Conservation (phyloP, 257 asterid species). For the Schizonepeta tenuifolia region DNA sequence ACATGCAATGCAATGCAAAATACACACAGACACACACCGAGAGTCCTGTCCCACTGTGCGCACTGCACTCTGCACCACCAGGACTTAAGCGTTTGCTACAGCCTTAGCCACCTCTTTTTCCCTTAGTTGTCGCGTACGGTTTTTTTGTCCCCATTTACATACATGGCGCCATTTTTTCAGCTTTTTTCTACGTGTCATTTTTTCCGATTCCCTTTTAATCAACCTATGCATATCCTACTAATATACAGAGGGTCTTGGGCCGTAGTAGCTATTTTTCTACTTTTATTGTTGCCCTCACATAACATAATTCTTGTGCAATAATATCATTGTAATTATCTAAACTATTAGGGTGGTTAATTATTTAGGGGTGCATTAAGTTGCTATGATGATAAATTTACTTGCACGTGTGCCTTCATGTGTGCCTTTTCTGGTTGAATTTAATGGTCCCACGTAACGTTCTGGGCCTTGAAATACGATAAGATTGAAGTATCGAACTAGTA, state of each 20-base stretch:
- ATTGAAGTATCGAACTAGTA: not conserved
- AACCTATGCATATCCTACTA: not conserved
- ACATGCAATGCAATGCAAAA: constrained; percentile 27
- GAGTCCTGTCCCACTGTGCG: constrained; percentile 43
- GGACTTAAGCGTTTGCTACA: constrained; percentile 26
- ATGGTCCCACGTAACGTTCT: constrained; percentile 16
- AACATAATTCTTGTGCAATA: constrained; percentile 18
- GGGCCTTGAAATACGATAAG: constrained; percentile 19
- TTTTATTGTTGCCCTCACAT: constrained; percentile 1
- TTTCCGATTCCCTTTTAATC: not conserved
- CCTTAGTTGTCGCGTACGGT: constrained; percentile 50
- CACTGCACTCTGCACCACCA: constrained; percentile 41
- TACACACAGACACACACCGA: constrained; percentile 32
- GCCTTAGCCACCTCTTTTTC: constrained; percentile 40
- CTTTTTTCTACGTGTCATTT: constrained; percentile 40
- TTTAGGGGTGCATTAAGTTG: constrained; percentile 34
- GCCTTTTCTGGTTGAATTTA: constrained; percentile 6
- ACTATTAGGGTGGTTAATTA: constrained; percentile 39
- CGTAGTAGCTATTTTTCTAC: not conserved
- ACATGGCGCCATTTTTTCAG: constrained; percentile 30
- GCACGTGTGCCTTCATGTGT: constrained; percentile 49
- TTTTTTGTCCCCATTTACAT: constrained; percentile 41
- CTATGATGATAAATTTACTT: constrained; percentile 23
- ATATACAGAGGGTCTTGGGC: not conserved
- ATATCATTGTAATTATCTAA: constrained; percentile 23